Evolutionary conservation across 768 basidiomycete species (phyloP).

Genomic region (Suillus americanus): DNA sequence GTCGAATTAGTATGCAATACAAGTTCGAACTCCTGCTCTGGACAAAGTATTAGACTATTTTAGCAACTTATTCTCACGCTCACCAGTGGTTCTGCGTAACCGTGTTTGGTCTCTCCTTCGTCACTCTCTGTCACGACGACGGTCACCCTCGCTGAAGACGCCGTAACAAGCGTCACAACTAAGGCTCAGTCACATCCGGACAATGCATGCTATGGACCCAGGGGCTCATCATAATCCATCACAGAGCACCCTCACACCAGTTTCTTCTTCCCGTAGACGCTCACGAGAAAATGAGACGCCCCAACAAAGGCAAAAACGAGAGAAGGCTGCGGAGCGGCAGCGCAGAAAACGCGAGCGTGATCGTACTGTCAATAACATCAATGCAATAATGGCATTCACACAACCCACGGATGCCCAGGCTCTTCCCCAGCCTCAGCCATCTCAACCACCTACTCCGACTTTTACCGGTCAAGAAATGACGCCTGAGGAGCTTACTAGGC

Average conservation of each 20-base stretch:
- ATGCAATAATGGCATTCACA: slow-evolving; percentile 44
- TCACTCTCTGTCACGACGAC: slow-evolving; percentile 26
- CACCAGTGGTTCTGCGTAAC: slow-evolving; percentile 18
- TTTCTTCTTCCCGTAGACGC: slow-evolving; percentile 48
- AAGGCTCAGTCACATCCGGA: slow-evolving; percentile 11
- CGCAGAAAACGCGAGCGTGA: slow-evolving; percentile 79
- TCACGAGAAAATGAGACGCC: slow-evolving; percentile 73
- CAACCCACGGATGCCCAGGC: slow-evolving; percentile 33
- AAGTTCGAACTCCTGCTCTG: not conserved
- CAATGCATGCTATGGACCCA: slow-evolving; percentile 35
- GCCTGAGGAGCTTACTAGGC: slow-evolving; percentile 63
- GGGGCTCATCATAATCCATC: slow-evolving; percentile 32
- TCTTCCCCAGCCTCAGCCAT: slow-evolving; percentile 32
- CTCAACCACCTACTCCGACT: slow-evolving; percentile 23
- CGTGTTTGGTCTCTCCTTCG: slow-evolving; percentile 22
- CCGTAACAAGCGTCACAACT: slow-evolving; percentile 36
- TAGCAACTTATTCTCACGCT: slow-evolving; percentile 24
- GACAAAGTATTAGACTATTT: not conserved
- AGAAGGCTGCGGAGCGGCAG: slow-evolving; percentile 86
- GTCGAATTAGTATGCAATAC: slow-evolving; percentile 21
- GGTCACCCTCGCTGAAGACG: slow-evolving; percentile 19
- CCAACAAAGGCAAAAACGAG: slow-evolving; percentile 71
- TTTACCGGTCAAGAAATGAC: slow-evolving; percentile 41
- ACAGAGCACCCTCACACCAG: slow-evolving; percentile 30
- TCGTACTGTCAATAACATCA: slow-evolving; percentile 41